Base-by-base conservation (phyloP, 83 land plant species). In the Larix sibirica region DNA sequence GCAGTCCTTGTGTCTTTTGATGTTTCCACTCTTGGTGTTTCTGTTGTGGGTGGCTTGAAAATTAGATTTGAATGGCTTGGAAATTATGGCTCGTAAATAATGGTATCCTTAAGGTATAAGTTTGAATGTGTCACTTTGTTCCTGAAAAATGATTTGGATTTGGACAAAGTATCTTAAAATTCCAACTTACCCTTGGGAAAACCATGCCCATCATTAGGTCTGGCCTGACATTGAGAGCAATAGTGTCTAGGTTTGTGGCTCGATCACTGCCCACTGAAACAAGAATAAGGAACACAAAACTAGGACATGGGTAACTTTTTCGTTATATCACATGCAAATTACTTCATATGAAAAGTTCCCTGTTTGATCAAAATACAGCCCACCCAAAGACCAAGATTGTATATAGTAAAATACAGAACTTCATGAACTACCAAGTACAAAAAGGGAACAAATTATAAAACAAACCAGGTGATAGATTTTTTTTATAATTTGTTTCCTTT, bases 151-250 rank as follows among this genome's bases (percentile, higher is more conserved):
- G 20, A 4, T 0, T 47, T 10, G 80, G 42, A 62, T 40, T 44
- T 4, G 47, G 9, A 36, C 38, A 20, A 23, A 14, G 33, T 74
- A 56, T 17, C 33, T 54, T 21, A 86, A 70, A 42, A 79, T 82
- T 21, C 61, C 16, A 83, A 82, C 89, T 83, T 85, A 98, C 99
- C 91, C 95, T 97, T 76, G 99, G 97, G 61, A 98, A 96, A 77
- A 98, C 95, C 99, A 98, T 93, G 78, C 99, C 99, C 66, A 94
- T 89, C 90, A 98, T 83, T 58, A 97, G 95, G 83, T 91, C 87
- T 16, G 96, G 94, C 77, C 98, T 36, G 94, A 85, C 68, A 91
- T 95, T 12, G 99, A 97, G 12, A 98, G 92, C 65, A 98, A 85
- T 82, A 98, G 79, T n/a, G 96, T 96, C 81, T 98, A 98, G 12